Conservation (phyloP, 1,284 basidiomycete species). For the Mycena sp. region DNA sequence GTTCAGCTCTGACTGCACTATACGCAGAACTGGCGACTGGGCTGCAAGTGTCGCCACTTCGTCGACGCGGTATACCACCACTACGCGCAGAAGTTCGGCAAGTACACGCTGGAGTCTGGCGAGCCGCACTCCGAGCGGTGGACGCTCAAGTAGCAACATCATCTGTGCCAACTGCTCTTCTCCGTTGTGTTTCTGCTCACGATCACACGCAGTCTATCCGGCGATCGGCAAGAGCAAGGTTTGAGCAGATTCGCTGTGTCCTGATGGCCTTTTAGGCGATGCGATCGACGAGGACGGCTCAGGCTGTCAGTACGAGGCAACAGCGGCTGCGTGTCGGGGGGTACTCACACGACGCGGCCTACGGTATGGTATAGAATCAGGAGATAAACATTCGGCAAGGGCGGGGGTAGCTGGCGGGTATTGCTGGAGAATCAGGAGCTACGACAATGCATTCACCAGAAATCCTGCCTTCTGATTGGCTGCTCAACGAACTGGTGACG, state of each 20-base stretch:
- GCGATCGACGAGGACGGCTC: slow-evolving; percentile 12
- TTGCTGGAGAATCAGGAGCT: no score
- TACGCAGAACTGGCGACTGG: slow-evolving; percentile 8
- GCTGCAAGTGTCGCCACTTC: slow-evolving; percentile 11
- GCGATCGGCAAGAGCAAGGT: not conserved
- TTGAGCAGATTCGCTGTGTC: not conserved
- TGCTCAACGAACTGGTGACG: no score
- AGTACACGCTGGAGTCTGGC: slow-evolving; percentile 2
- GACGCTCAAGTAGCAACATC: slow-evolving; percentile 13
- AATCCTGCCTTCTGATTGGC: no score
- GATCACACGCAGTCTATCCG: not conserved
- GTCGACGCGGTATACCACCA: slow-evolving; percentile 14
- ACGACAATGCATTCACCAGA: no score
- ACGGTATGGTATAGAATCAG: no score
- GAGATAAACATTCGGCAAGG: no score
- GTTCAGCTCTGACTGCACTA: not conserved
- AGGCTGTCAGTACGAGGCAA: not conserved
- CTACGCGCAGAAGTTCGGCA: slow-evolving; percentile 5
- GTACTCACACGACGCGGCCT: no score
- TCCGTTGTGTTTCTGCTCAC: not conserved
- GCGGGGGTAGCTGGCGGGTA: no score
- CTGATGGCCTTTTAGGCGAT: not conserved
- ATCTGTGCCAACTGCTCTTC: not conserved
- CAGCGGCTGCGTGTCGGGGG: no score
- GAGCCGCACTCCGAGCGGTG: slow-evolving; percentile 7